Base-by-base conservation (phyloP, 208 protist genomes). In the Tritrichomonas musculus region DNA sequence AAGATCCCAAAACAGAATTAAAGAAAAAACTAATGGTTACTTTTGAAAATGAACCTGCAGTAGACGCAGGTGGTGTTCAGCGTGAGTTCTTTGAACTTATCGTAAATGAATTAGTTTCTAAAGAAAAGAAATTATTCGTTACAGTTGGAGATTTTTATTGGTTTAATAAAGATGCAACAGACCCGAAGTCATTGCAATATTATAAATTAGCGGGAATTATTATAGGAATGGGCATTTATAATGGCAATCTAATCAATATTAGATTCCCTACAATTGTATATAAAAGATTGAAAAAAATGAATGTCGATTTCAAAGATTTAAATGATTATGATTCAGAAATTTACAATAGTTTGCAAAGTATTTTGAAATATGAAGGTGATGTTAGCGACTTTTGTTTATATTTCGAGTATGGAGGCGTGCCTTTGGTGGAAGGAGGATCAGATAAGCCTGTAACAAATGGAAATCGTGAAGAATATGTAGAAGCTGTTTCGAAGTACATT, bases 21-120 rank as follows among this genome's bases (percentile, higher is more conserved):
- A 97, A 96, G 94, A 98, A 97, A 93, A 96, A 95, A 92, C 92
- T 98, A 25, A 97, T 97, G 66, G 96, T 98, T 30, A 92, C 96
- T 39, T 98, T 98, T 93, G 93, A 96, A 1, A 96, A 96, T n/a
- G 97, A 98, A 92, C 97, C 98, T 80, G 98, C 97, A 72, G 95
- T 99, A 41, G 98, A 99, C 94, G 96, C 97, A 93, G 98, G 98
- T 22, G 98, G 98, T 39, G 95, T 99, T 33, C 94, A 96, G 93
- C 98, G 98, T 94, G 98, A 99, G 93, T 98, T 99, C 93, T 99
- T 99, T 93, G 97, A 98, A 94, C 94, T 99, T 0, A 93, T 98
- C 30, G 92, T 97, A 22, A 50, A 95, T 22, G 94, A 98, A 93
- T 94, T 99, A 39, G 98, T 99, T 57, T 96, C 97, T 93, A 94